Evolutionary conservation across 176 grass and related monocot species (phyloP).

Genomic region (Canna indica): DNA sequence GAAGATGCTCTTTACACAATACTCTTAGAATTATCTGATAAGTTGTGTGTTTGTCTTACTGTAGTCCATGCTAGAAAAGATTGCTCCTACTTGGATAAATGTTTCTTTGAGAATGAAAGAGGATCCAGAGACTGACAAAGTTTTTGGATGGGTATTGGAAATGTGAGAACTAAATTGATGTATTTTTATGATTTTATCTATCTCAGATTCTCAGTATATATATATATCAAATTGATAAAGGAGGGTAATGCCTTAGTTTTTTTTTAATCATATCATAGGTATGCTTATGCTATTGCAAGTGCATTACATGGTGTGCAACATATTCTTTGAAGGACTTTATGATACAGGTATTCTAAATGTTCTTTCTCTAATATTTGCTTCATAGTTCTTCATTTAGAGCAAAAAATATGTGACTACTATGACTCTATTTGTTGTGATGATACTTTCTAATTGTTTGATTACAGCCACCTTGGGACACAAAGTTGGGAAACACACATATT

Average conservation of each 20-base stretch:
- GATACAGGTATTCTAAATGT: conserved; percentile 73
- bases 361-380: conserved; percentile 12
- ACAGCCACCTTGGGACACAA: conserved; percentile 83
- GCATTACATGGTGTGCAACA: conserved; percentile 96
- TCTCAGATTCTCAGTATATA: too few species aligned
- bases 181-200: conserved; percentile 10
- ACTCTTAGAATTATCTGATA: neutral
- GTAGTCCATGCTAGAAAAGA: conserved; percentile 70
- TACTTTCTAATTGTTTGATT: conserved; percentile 17
- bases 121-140: conserved; percentile 73
- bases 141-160: conserved; percentile 99
- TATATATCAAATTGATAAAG: neutral
- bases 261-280: conserved; percentile 62
- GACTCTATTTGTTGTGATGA: neutral
- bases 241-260: neutral
- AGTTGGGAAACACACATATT: conserved; percentile 49
- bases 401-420: neutral
- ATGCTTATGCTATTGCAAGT: conserved; percentile 96
- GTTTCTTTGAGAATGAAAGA: conserved; percentile 92
- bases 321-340: conserved; percentile 96
- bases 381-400: conserved; percentile 2
- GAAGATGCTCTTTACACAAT: neutral
- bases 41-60: neutral
- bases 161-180: conserved; percentile 59
- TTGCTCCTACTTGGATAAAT: conserved; percentile 99